Conservation (phyloP, 148 eudicot species). For the Diospyros lotus region DNA sequence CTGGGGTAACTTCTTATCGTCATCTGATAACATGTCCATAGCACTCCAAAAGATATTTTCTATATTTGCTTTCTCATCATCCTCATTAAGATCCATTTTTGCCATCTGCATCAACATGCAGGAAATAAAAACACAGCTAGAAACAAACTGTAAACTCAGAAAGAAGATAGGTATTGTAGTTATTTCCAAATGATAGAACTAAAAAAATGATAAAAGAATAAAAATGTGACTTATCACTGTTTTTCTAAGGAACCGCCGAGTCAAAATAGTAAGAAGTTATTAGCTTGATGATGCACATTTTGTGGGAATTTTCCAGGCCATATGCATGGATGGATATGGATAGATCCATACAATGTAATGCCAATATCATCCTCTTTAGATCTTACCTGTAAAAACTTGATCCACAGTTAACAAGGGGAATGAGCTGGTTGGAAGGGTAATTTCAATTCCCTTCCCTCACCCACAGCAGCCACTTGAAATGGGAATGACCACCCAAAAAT, state of each 20-base stretch:
- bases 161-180: background rate
- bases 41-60: slow-evolving; percentile 98
- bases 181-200: background rate
- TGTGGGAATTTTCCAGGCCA: background rate
- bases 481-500: no score
- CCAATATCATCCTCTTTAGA: background rate
- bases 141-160: background rate
- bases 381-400: background rate
- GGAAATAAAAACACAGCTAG: background rate
- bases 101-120: slow-evolving; percentile 68
- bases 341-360: background rate
- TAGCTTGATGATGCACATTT: background rate
- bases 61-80: slow-evolving; percentile 81
- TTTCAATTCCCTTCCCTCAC: no score
- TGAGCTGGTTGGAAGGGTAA: no score
- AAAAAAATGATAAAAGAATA: background rate
- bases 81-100: slow-evolving; percentile 87
- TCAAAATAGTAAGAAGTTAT: background rate
- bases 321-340: background rate
- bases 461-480: no score
- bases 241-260: background rate
- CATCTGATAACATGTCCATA: slow-evolving; percentile 97
- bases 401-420: background rate
- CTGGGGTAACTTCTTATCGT: slow-evolving; percentile 97
- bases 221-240: background rate